phyloP scores from a whole-genome alignment of 257 asterid species.

The Cynanchum wilfordii region DNA sequence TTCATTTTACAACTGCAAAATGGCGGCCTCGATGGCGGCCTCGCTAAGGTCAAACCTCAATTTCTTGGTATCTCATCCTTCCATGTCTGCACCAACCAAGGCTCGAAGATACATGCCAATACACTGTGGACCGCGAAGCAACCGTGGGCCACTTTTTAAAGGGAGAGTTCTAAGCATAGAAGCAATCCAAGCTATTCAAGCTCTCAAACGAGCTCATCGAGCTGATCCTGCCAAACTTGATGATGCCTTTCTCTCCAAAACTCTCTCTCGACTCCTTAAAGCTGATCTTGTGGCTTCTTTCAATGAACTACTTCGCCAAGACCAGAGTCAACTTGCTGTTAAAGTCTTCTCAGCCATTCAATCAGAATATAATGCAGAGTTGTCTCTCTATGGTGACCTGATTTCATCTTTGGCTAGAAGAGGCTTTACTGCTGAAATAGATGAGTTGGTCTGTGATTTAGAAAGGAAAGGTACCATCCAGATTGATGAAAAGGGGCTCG shows the following conservation, averaged over 20 bases:
- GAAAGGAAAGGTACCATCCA: slow-evolving; percentile 43
- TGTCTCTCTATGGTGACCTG: slow-evolving; percentile 57
- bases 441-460: slow-evolving; percentile 41
- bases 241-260: slow-evolving; percentile 23
- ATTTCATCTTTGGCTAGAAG: slow-evolving; percentile 46
- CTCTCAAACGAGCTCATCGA: slow-evolving; percentile 72
- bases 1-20: slow-evolving; percentile 5
- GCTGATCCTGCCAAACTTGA: slow-evolving; percentile 43
- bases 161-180: slow-evolving; percentile 83
- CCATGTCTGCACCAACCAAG: slow-evolving; percentile 17
- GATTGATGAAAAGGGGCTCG: slow-evolving; percentile 53
- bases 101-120: slow-evolving; percentile 30
- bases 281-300: slow-evolving; percentile 76
- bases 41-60: slow-evolving; percentile 27
- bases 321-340: slow-evolving; percentile 56
- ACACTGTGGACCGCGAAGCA: slow-evolving; percentile 68
- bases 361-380: slow-evolving; percentile 57
- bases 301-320: slow-evolving; percentile 90
- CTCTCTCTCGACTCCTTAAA: slow-evolving; percentile 71
- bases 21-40: slow-evolving; percentile 57
- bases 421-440: slow-evolving; percentile 53
- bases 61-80: slow-evolving; percentile 27
- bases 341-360: slow-evolving; percentile 56
- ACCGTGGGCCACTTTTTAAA: slow-evolving; percentile 71
- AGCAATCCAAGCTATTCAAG: slow-evolving; percentile 87